Evolutionary conservation across 495 filamentous ascomycete genomes (phyloP), one percentile per base, ranked within the genome.

Genomic region (Bathelium albidoporum): DNA sequence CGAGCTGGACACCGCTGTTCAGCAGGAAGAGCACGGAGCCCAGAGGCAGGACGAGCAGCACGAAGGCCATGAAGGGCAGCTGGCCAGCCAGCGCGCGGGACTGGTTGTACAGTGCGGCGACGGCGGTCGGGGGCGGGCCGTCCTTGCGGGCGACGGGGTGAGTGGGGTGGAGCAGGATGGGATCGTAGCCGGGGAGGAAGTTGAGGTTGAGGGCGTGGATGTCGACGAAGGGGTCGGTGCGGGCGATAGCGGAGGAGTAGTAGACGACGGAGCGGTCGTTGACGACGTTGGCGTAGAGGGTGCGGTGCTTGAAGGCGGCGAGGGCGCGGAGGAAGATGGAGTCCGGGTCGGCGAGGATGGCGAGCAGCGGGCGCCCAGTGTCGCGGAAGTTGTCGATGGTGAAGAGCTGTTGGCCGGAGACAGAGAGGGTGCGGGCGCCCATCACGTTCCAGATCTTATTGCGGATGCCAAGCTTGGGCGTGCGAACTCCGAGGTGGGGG

Each of bases 291-390:
- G 88, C 82, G 71, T 97, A 97, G 1, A 93, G 75, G 22, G 79
- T 83, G 32, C 85, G 85, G 32, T 87, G 79, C 65, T 84, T 80
- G 74, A 97, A 97, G 65, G 75, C 78, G 59, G 81, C 79, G 36
- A 97, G 80, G 2, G 86, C 94, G 39, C 82, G 79, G 62, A 95
- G 88, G 74, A 97, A 97, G 68, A 97, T 87, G 64, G 87, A 90
- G 24, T 86, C 81, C 3, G 86, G 87, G 64, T 96, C 92, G 12
- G 93, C 88, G 20, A 97, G 79, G 44, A 96, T 78, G 31, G 85
- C 81, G 45, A 97, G 82, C 32, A 97, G 75, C 0, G 92, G 91
- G 31, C 85, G 83, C 1, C 84, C 86, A 0, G 89, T 94, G 63
- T 89, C 84, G 22, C 90, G 83, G 73, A 96, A 97, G 29, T 82